Percentiles rank a stretch among this genome's conserved stretches.
phyloP scores from a whole-genome alignment of 805 yeast genomes.

The Lipomyces kockii region DNA sequence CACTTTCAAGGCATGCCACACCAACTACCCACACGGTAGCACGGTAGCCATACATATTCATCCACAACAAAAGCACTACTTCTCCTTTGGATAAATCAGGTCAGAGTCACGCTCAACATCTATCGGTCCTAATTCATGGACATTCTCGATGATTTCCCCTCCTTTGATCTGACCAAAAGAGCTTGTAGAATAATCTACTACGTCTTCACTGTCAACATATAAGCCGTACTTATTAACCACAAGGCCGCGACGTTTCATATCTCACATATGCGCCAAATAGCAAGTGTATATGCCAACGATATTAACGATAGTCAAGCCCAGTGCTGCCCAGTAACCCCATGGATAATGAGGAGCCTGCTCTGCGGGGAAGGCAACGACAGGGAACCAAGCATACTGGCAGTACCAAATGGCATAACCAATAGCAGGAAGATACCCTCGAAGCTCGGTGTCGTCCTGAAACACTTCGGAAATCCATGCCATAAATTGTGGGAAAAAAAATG shows the following conservation, averaged over 20 bases:
- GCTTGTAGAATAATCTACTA: conserved; percentile 20
- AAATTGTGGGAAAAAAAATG: conserved; percentile 28
- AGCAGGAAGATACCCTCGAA: conserved; percentile 43
- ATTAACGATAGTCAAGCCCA: conserved; percentile 19
- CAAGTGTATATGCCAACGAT: conserved; percentile 21
- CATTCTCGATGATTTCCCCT: not conserved
- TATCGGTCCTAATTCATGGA: not conserved
- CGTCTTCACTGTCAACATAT: conserved; percentile 19
- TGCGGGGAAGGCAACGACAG: conserved; percentile 46
- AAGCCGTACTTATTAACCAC: conserved; percentile 28
- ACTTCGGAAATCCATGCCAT: conserved; percentile 41
- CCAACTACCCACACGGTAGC: no score
- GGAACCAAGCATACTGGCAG: conserved; percentile 47
- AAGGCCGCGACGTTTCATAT: conserved; percentile 23
- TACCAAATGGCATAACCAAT: conserved; percentile 45
- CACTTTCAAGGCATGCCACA: no score
- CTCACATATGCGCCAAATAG: conserved; percentile 23
- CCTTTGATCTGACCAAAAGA: not conserved
- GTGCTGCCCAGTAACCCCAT: conserved; percentile 33
- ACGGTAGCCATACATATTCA: no score
- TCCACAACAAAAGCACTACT: not conserved
- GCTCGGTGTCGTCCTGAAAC: conserved; percentile 43
- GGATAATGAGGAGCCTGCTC: conserved; percentile 45
- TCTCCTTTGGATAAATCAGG: not conserved
- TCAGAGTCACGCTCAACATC: not conserved